phyloP scores from a whole-genome alignment of 176 grass and related monocot genomes.

The Thinopyrum elongatum region DNA sequence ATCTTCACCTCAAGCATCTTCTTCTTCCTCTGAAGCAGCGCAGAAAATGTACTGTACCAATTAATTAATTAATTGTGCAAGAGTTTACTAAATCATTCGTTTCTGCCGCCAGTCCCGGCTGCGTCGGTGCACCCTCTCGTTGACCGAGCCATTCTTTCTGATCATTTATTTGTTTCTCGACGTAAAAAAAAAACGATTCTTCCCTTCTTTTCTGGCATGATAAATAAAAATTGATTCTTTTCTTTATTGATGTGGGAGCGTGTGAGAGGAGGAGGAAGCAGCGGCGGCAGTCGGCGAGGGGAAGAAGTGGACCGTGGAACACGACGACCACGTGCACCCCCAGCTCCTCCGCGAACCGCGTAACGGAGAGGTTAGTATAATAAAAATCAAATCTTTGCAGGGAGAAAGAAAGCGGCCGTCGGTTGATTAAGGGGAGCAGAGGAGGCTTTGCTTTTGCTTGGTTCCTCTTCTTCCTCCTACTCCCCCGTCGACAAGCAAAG shows the following conservation, averaged over 20 bases:
- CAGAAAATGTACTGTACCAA: background rate
- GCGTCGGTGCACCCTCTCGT: background rate
- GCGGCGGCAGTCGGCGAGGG: background rate
- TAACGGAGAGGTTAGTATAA: background rate
- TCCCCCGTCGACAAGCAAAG: background rate
- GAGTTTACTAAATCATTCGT: no score
- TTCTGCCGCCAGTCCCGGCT: background rate
- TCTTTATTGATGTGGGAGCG: background rate
- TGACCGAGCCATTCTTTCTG: background rate
- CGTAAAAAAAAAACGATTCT: no score
- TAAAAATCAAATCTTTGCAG: constrained; percentile 12
- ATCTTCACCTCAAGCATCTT: background rate
- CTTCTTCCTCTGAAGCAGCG: background rate
- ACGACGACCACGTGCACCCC: background rate
- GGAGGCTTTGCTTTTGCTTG: background rate
- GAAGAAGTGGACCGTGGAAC: background rate
- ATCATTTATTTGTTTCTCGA: no score
- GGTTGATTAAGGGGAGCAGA: background rate
- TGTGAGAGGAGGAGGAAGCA: background rate
- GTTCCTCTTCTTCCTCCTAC: background rate
- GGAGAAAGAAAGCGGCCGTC: background rate
- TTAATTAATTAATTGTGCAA: background rate
- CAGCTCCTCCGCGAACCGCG: background rate
- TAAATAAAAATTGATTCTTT: background rate
- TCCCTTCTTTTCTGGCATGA: background rate